Evolutionary conservation across 306 rosid species (phyloP), one percentile per base, ranked within the genome.

Genomic region (Corylus americana): DNA sequence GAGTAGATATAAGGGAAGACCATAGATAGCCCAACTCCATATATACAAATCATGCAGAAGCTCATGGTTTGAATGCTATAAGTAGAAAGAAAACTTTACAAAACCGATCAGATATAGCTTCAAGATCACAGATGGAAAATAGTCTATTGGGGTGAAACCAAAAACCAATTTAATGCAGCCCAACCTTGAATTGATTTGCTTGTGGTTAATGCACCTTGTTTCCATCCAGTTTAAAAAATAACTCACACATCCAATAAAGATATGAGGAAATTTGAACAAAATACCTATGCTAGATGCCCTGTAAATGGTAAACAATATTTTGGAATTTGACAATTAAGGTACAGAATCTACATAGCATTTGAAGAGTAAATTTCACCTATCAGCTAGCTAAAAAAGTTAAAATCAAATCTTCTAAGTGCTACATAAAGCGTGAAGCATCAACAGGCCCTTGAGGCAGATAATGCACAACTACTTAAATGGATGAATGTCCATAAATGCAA

Each of bases 21-120:
- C 53, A 18, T 76, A 74, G 73, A 77, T 76, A 73, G 80, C 69
- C 76, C 50, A 39, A 39, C 35, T 58, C 72, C 63, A 71, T 31
- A 77, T 4, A 49, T 22, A 49, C 42, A 31, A 8, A 44, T 62
- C 58, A 73, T 0, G 62, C 54, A 73, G 73, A 81, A 77, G 51
- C 59, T 49, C 64, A 67, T 71, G 73, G n/a, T 75, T 37, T 27
- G 71, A 73, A 64, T 49, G 22, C 64, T 35, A 69, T 50, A 73
- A 71, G 63, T 18, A 64, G 62, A 74, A 44, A 71, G 45, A 62
- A 62, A 78, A 51, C 45, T 49, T 5, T 77, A 74, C 63, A 81
- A 77, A 70, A 70, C 47, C 13, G 54, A 63, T 59, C 54, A 77
- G 59, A 47, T 50, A 29, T 25, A 27, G 68, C 80, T 81, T 80